A percentile compares a stretch with the other conserved stretches of the same genome.
Evolutionary conservation across 306 rosid genomes (phyloP).

Genomic region (Coriaria nepalensis): DNA sequence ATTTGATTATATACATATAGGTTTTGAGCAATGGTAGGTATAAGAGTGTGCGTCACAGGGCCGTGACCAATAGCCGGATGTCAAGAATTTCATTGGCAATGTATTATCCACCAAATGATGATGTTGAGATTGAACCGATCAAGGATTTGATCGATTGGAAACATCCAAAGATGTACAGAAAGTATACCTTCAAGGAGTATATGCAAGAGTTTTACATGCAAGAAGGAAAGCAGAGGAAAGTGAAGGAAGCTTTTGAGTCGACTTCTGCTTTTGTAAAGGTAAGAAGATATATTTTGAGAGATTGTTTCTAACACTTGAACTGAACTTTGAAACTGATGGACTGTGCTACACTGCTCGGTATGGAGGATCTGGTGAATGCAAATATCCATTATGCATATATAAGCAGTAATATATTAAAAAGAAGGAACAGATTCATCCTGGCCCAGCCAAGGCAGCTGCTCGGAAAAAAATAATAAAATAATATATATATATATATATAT

Average conservation of each 20-base stretch:
- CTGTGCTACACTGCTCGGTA: too few relatives aligned
- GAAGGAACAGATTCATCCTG: too few relatives aligned
- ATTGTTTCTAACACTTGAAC: too few relatives aligned
- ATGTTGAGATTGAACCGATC: slow-evolving; percentile 23
- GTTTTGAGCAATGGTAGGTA: slow-evolving; percentile 42
- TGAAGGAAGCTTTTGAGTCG: slow-evolving; percentile 32
- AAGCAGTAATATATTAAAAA: too few relatives aligned
- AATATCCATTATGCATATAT: too few relatives aligned
- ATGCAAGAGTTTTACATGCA: slow-evolving; percentile 21
- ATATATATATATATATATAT: too few relatives aligned
- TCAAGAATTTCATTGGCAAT: slow-evolving; percentile 25
- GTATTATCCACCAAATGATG: slow-evolving; percentile 33
- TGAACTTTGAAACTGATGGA: too few relatives aligned
- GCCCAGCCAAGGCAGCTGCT: too few relatives aligned
- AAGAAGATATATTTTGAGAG: neutral
- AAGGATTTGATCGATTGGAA: slow-evolving; percentile 28
- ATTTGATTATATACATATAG: slow-evolving; percentile 5
- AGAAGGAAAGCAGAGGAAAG: slow-evolving; percentile 29
- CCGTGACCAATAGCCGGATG: slow-evolving; percentile 24
- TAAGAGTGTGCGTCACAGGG: slow-evolving; percentile 41
- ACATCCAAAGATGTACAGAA: slow-evolving; percentile 18
- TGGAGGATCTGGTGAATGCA: too few relatives aligned
- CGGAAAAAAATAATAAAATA: too few relatives aligned
- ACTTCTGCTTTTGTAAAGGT: neutral
- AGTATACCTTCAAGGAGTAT: slow-evolving; percentile 22